Evolutionary conservation across 225 moss, liverwort and hornwort species (phyloP).

Genomic region (Sphagnum tenellum): DNA sequence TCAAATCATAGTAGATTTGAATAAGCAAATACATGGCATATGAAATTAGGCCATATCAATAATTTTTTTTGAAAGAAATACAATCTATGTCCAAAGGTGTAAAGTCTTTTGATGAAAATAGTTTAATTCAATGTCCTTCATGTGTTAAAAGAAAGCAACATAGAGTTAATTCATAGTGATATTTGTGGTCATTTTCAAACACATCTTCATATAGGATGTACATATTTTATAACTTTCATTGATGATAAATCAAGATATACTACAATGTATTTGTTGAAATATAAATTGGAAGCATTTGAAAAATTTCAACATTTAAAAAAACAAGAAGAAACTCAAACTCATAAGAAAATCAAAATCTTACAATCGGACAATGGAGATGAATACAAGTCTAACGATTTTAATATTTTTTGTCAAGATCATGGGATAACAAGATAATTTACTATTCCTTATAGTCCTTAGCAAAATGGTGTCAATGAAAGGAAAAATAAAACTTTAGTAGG

Average conservation of each 20-base stretch:
- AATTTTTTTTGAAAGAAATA: background rate
- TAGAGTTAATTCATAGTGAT: background rate
- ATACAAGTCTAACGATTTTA: background rate
- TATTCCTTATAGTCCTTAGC: background rate
- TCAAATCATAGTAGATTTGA: background rate
- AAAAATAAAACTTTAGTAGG: slow-evolving; percentile 1
- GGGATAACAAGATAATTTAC: background rate
- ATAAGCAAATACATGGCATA: background rate
- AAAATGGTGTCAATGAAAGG: background rate
- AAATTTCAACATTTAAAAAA: background rate
- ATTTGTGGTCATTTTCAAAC: background rate
- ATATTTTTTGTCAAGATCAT: background rate
- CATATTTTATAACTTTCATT: background rate
- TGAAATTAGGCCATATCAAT: background rate
- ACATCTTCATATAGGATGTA: no score
- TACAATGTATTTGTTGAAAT: background rate
- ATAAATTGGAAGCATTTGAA: no score
- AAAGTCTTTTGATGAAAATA: background rate
- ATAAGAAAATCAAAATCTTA: background rate
- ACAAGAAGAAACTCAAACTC: background rate
- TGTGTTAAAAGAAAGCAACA: background rate
- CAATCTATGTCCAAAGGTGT: background rate
- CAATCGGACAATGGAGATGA: background rate
- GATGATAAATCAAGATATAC: background rate
- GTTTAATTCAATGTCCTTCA: background rate